phyloP scores from a whole-genome alignment of 805 yeast genomes.

The Candida chauliodis region DNA sequence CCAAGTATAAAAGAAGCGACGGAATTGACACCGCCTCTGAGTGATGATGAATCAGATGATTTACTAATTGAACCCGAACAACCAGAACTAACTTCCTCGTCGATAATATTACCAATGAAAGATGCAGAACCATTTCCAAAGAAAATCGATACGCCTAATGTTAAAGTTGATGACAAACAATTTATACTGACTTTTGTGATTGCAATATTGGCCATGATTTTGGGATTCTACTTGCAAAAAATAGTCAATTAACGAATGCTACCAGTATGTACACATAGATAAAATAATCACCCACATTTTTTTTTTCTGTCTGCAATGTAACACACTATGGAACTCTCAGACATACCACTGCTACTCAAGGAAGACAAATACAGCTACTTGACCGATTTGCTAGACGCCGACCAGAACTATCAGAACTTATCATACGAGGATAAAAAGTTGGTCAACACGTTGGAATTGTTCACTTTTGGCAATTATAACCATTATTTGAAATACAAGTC shows the following conservation, averaged over 20 bases:
- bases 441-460: conserved; percentile 32
- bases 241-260: conserved; percentile 1
- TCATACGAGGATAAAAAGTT: conserved; percentile 4
- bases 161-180: conserved; percentile 1
- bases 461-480: conserved; percentile 32
- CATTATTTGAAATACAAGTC: conserved; percentile 19
- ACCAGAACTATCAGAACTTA: not conserved
- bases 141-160: conserved; percentile 4
- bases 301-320: no score
- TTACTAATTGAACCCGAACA: not conserved
- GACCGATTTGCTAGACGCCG: conserved; percentile 4
- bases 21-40: conserved; percentile 11
- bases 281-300: not conserved
- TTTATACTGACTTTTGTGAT: conserved; percentile 5
- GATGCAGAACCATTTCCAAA: conserved; percentile 12
- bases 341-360: conserved; percentile 1
- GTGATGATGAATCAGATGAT: conserved; percentile 7
- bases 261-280: no score
- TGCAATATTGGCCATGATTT: conserved; percentile 8
- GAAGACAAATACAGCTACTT: conserved; percentile 9
- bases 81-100: conserved; percentile 2
- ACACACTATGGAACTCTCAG: conserved; percentile 1
- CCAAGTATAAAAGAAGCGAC: conserved; percentile 3
- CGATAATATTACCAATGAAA: conserved; percentile 3
- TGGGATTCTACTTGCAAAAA: conserved; percentile 10